Percentiles rank a stretch among this genome's conserved stretches.
Evolutionary conservation across 2,329 filamentous ascomycete species (phyloP).

Genomic region (Alternaria sp.): DNA sequence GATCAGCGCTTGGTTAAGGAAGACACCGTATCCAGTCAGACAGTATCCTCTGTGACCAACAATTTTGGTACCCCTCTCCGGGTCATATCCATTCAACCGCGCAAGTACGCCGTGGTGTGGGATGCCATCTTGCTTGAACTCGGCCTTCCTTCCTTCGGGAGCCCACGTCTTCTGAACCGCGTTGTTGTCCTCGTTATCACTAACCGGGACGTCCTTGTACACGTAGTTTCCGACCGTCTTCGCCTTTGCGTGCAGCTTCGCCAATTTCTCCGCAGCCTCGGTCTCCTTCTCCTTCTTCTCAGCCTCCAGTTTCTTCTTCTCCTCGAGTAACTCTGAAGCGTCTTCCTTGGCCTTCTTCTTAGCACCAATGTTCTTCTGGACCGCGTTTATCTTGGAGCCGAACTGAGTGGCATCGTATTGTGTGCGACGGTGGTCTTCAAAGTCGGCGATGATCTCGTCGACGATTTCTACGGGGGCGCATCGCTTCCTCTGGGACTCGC

Average conservation of each 20-base stretch:
- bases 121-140: slow-evolving; percentile 81
- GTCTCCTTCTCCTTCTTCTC: slow-evolving; percentile 83
- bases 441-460: slow-evolving; percentile 88
- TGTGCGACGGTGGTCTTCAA: slow-evolving; percentile 83
- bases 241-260: slow-evolving; percentile 76
- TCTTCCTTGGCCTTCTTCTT: slow-evolving; percentile 95
- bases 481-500: slow-evolving; percentile 86
- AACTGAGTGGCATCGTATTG: slow-evolving; percentile 82
- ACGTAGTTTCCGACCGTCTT: slow-evolving; percentile 91
- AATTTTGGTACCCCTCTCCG: slow-evolving; percentile 80
- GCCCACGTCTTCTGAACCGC: slow-evolving; percentile 78
- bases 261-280: slow-evolving; percentile 77
- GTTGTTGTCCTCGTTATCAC: slow-evolving; percentile 90
- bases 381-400: slow-evolving; percentile 83
- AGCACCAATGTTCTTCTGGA: slow-evolving; percentile 87
- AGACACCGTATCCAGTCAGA: slow-evolving; percentile 86
- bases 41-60: slow-evolving; percentile 96
- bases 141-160: slow-evolving; percentile 75
- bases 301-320: slow-evolving; percentile 80
- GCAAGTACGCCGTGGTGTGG: slow-evolving; percentile 95
- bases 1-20: slow-evolving; percentile 89
- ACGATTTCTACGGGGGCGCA: slow-evolving; percentile 83
- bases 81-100: slow-evolving; percentile 89
- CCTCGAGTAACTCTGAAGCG: slow-evolving; percentile 77
- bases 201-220: slow-evolving; percentile 84